Evolutionary conservation across 1,139 yeast genomes (phyloP).

Genomic region (Hyphopichia wangnamkhiaoensis): DNA sequence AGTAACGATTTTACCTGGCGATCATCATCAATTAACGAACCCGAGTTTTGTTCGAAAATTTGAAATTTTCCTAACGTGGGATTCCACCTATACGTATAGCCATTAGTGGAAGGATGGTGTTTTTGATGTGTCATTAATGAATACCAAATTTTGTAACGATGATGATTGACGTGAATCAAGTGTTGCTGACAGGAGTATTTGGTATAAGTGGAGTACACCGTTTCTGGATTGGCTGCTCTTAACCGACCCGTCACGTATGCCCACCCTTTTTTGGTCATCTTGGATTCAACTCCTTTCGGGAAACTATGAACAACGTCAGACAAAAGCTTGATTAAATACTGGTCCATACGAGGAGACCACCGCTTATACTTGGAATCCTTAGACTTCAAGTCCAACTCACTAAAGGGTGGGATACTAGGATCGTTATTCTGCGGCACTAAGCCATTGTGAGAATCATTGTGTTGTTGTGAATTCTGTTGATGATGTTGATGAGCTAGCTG

Average conservation of each 20-base stretch:
- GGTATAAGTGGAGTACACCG: conserved; percentile 45
- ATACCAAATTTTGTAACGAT: conserved; percentile 40
- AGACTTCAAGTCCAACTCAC: conserved; percentile 36
- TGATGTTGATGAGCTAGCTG: conserved; percentile 13
- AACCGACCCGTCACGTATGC: conserved; percentile 40
- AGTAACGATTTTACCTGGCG: conserved; percentile 33
- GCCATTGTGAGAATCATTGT: neutral
- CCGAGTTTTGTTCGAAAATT: conserved; percentile 28
- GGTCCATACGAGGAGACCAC: conserved; percentile 47
- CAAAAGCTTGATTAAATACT: conserved; percentile 31
- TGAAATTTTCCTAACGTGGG: conserved; percentile 39
- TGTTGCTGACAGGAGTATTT: conserved; percentile 46
- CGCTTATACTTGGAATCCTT: conserved; percentile 41
- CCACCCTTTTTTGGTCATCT: conserved; percentile 42
- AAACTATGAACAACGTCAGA: conserved; percentile 41
- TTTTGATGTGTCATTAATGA: conserved; percentile 34
- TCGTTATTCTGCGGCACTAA: neutral
- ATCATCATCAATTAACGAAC: conserved; percentile 30
- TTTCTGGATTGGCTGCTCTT: conserved; percentile 40
- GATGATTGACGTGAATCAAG: conserved; percentile 38
- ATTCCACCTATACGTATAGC: conserved; percentile 39
- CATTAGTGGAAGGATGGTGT: conserved; percentile 17
- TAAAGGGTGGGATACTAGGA: neutral
- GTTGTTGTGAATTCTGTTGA: conserved; percentile 13
- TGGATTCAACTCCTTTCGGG: conserved; percentile 32